Base-by-base conservation (phyloP, 352 stramenopile genomes). In the Pseudoperonospora humuli region DNA sequence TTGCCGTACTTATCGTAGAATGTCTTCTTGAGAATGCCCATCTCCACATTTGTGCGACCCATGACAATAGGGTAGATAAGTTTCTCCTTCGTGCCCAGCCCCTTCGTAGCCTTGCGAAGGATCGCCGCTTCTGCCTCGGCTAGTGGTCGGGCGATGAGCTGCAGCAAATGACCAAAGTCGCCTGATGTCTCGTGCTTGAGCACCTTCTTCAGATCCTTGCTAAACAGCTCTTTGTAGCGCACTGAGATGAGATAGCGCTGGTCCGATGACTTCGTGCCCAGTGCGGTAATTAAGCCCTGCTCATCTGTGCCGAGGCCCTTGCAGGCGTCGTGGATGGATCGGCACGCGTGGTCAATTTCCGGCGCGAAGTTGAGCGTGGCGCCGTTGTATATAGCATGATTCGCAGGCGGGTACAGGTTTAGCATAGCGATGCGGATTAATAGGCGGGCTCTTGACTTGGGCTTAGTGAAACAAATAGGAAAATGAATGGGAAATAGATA, bases 21-120 rank as follows among this genome's bases (percentile, higher is more conserved):
- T 0, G 75, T 79, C 63, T 88, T 85, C 71, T 91, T 91, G 20
- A 91, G 70, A 43, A 91, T 85, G 56, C 70, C 64, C 42, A 91
- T 73, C 54, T 91, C 78, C 9, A 50, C 50, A 52, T 86, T 84
- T 3, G 78, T 83, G 45, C 76, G 72, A 40, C 61, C 72, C 15
- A 82, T 60, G 24, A 63, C 36, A 1, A 63, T 37, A 7, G 69
- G 74, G 57, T 77, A 84, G 37, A 84, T 68, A 44, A 61, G 64
- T 34, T 77, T 64, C 48, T 84, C 71, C 7, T 40, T 65, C 8
- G 73, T 86, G 43, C 70, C 72, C 2, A 47, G 49, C 10, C 74
- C 73, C 58, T 82, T 80, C 29, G 70, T 86, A 17, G 71, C 71
- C 5, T 75, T 48, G 28, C 54, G 64, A 32, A 89, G 26, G 29